phyloP scores from a whole-genome alignment of 1,284 basidiomycete genomes.

The Cutaneotrichosporon cutaneum region DNA sequence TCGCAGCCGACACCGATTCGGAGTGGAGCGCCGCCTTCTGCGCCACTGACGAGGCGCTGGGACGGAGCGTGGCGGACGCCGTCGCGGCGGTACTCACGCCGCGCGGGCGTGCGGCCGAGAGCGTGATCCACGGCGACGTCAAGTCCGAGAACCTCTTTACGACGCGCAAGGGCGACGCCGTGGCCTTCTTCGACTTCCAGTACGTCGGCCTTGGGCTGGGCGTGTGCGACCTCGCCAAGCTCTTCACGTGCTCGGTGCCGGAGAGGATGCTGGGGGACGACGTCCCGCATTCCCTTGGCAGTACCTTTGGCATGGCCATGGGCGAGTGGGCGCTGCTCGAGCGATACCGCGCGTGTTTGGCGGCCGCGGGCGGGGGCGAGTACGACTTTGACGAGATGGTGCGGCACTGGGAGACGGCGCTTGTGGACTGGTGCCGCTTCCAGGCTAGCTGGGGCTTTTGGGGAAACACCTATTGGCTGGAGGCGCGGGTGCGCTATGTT shows the following conservation, averaged over 20 bases:
- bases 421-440: slow-evolving; percentile 29
- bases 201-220: slow-evolving; percentile 25
- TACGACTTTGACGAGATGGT: slow-evolving; percentile 18
- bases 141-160: slow-evolving; percentile 26
- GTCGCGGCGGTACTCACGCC: slow-evolving; percentile 16
- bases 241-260: slow-evolving; percentile 24
- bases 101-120: slow-evolving; percentile 11
- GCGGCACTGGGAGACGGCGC: slow-evolving; percentile 27
- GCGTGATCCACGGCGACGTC: slow-evolving; percentile 25
- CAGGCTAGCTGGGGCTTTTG: slow-evolving; percentile 27
- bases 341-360: slow-evolving; percentile 6
- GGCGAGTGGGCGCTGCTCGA: slow-evolving; percentile 16
- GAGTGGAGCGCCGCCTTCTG: slow-evolving; percentile 19
- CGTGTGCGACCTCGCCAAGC: slow-evolving; percentile 27
- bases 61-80: slow-evolving; percentile 1
- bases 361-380: background rate
- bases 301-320: slow-evolving; percentile 11
- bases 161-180: background rate
- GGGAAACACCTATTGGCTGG: slow-evolving; percentile 25
- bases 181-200: slow-evolving; percentile 27
- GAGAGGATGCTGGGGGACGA: slow-evolving; percentile 11
- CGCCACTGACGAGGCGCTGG: background rate
- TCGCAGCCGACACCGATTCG: background rate
- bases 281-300: background rate
- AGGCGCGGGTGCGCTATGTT: slow-evolving; percentile 18